These are phyloP conservation scores for Heliosperma pusillum DNA, from an alignment of 148 eudicot species.

Conservation along the genomic window DNA sequence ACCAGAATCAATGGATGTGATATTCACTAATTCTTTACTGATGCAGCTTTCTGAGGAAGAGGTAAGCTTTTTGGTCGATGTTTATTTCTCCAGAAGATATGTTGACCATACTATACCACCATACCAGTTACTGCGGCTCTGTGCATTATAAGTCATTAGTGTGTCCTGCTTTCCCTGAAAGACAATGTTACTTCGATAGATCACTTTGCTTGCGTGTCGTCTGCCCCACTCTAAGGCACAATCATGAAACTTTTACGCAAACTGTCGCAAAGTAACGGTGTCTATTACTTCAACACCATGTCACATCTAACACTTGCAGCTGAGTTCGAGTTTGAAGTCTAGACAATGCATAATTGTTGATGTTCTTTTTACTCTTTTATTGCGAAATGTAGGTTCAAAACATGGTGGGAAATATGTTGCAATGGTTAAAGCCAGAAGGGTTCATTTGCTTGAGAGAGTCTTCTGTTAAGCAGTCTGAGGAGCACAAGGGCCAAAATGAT, in stretches of 20 bases:
- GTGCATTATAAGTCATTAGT: neutral
- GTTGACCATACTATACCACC: neutral
- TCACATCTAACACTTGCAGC: too few species aligned
- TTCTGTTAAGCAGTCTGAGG: constrained; percentile 72
- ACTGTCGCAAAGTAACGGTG: too few species aligned
- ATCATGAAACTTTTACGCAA: too few species aligned
- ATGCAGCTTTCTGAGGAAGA: constrained; percentile 89
- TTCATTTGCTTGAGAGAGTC: constrained; percentile 75
- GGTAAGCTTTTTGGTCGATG: constrained; percentile 35
- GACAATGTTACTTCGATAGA: too few species aligned
- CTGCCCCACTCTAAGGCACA: too few species aligned
- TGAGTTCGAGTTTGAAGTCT: too few species aligned
- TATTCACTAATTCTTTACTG: constrained; percentile 76
- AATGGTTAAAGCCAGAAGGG: constrained; percentile 89
- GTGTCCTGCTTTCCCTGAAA: too few species aligned
- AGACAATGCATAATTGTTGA: neutral
- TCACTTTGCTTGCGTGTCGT: too few species aligned
- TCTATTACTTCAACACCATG: too few species aligned
- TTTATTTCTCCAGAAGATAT: neutral
- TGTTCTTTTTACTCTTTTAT: neutral
- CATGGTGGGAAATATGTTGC: constrained; percentile 60
- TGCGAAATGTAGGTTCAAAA: constrained; percentile 50
- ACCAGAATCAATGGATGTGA: constrained; percentile 60
- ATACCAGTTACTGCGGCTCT: neutral
- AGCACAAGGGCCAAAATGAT: constrained; percentile 56